Base-by-base conservation (phyloP, 2,329 filamentous ascomycete species). In the Colletotrichum sp. region DNA sequence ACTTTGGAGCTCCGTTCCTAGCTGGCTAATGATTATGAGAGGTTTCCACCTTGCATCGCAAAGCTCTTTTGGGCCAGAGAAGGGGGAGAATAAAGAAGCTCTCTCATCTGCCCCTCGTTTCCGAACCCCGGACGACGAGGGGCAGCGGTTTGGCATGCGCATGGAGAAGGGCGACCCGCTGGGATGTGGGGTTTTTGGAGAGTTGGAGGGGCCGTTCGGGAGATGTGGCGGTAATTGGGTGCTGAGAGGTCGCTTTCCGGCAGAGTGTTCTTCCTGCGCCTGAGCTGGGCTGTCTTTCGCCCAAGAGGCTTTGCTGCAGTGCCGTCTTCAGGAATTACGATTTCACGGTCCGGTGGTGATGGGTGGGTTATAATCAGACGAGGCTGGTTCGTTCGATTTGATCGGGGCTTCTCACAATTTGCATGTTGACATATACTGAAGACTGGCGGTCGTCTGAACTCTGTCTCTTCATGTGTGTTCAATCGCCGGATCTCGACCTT, bases 181-280 rank as follows among this genome's bases (percentile, higher is more conserved):
- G 27, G 27, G 44, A 32, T 39, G 74, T 76, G 74, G 73, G 64
- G 69, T 60, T 48, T 48, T 48, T n/a, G 68, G 34, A 48, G 48
- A 32, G 19, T 63, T 61, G 61, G 72, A 63, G 68, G 64, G 69
- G 73, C 69, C 57, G 63, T 32, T 69, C 74, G 74, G 74, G 74
- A 76, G 64, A 74, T 73, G 70, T 32, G 44, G 28, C 74, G 74
- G 74, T 76, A 76, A 76, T 76, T 76, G 70, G 71, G 44, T 65
- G 61, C 16, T 34, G 55, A 25, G 52, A 48, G 19, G 32, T 48
- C 32, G 55, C 13, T 39, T 60, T 59, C 71, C 74, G 74, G 74
- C 60, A 75, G 72, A 75, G 61, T 67, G 52, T 75, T 76, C 72
- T 75, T 75, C 74, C 74, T 61, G 52, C 59, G 25, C 19, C 27